phyloP scores from a whole-genome alignment of 345 rosid species.

The Brassica nigra region DNA sequence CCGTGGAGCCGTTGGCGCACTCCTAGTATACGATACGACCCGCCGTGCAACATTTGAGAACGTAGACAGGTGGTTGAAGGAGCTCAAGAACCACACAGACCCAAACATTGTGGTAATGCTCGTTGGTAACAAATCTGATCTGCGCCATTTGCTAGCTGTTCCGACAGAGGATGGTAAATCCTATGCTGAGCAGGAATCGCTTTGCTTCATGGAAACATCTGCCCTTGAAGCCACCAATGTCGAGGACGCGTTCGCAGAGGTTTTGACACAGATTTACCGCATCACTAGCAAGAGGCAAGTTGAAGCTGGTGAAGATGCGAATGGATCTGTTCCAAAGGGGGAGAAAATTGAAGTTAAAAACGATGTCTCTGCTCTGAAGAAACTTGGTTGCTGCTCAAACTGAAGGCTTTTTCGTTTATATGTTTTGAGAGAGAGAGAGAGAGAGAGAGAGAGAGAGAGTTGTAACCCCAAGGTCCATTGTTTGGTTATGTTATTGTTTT shows the following conservation, averaged over 20 bases:
- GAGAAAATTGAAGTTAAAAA: conserved; percentile 60
- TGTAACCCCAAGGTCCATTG: conserved; percentile 33
- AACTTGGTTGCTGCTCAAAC: conserved; percentile 61
- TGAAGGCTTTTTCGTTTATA: conserved; percentile 22
- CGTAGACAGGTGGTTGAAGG: conserved; percentile 71
- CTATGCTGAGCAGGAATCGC: conserved; percentile 60
- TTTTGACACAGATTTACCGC: conserved; percentile 61
- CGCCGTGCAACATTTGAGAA: conserved; percentile 69
- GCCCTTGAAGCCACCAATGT: conserved; percentile 67
- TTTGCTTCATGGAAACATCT: conserved; percentile 68
- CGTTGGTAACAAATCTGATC: conserved; percentile 70
- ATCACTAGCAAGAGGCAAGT: conserved; percentile 60
- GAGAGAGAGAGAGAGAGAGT: conserved; percentile 11
- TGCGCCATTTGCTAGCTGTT: conserved; percentile 65
- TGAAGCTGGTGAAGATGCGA: conserved; percentile 51
- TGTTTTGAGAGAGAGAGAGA: conserved; percentile 22
- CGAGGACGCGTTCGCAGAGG: conserved; percentile 66
- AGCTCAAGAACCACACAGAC: conserved; percentile 65
- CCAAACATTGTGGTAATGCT: conserved; percentile 73
- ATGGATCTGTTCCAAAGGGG: conserved; percentile 50
- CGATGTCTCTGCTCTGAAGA: conserved; percentile 68
- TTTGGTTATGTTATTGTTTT: conserved; percentile 17
- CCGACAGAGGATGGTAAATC: conserved; percentile 64
- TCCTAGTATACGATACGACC: conserved; percentile 67
- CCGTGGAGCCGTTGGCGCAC: conserved; percentile 74